Base-by-base conservation (phyloP, 768 basidiomycete species). In the Kwoniella sp. region DNA sequence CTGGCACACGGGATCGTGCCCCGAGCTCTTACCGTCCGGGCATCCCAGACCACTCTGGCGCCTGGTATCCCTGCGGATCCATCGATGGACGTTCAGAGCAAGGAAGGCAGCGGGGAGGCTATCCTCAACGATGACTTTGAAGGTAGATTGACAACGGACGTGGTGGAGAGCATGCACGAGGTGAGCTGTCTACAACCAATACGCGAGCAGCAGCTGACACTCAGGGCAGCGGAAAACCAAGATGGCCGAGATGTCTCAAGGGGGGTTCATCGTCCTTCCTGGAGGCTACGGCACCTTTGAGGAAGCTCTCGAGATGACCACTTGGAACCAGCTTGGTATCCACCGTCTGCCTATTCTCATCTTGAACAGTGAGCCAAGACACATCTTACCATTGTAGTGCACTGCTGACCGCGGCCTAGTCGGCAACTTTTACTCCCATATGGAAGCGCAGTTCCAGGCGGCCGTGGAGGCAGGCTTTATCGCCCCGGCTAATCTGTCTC, bases 271-370 rank as follows among this genome's bases (percentile, higher is more conserved):
- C 40, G 88, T 84, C 10, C 77, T 99, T 17, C 92, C 93, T 1
- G 93, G 93, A 17, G 93, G 93, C 0, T 95, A 83, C 67, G 93
- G 93, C 9, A 96, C 92, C 0, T 88, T 89, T 58, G 95, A 99
- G 75, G 93, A 96, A 80, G 87, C 89, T n/a, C 73, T 95, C 25
- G 93, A 98, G 74, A 91, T 88, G 57, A 81, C 84, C 12, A 95
- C 92, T 0, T 99, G 93, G 93, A 88, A 87, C 17, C 93, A 96
- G 67, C 53, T 67, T 20, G 54, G 57, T 9, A 59, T 60, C 14
- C 66, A 91, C 84, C 60, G 65, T 17, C 52, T 67, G n/a, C 73
- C 92, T 12, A 85, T 95, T 34, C 75, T 95, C 36, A 76, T 95
- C 22, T 68, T 95, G n/a, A 93, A 96, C 69, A 63, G 73, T 71